Conservation (phyloP, 495 filamentous ascomycete genomes). For the Penicillium cinerascens region DNA sequence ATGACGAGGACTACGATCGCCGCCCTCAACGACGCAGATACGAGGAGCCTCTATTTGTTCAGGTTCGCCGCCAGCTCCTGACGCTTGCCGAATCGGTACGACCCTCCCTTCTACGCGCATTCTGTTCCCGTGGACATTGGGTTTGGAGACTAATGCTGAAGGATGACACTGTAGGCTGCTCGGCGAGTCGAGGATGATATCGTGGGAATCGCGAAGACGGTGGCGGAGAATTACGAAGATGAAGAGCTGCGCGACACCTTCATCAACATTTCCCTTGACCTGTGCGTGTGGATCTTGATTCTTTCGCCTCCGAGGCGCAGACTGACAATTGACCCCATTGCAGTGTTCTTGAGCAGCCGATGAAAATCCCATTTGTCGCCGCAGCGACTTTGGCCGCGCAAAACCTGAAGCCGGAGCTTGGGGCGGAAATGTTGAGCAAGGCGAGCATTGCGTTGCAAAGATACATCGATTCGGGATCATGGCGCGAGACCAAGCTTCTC, state of each 20-base stretch:
- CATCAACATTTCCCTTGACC: conserved; percentile 65
- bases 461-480: conserved; percentile 65
- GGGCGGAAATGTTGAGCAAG: conserved; percentile 61
- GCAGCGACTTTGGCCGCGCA: conserved; percentile 75
- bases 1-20: conserved; percentile 75
- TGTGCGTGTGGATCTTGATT: conserved; percentile 48
- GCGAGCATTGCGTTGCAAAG: conserved; percentile 55
- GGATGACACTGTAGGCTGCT: conserved; percentile 50
- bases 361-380: conserved; percentile 93
- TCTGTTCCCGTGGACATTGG: background rate
- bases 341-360: conserved; percentile 78
- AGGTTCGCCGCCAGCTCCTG: conserved; percentile 76
- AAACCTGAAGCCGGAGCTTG: conserved; percentile 66
- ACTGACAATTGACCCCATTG: conserved; percentile 9
- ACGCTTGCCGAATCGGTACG: conserved; percentile 78
- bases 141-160: conserved; percentile 13
- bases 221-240: conserved; percentile 79
- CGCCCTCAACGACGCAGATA: conserved; percentile 72
- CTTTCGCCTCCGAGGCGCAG: background rate
- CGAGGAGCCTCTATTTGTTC: conserved; percentile 71
- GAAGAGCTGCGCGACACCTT: conserved; percentile 67
- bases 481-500: conserved; percentile 87
- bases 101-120: conserved; percentile 1
- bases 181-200: conserved; percentile 80
- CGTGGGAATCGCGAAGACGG: conserved; percentile 65